Conservation (phyloP, 495 filamentous ascomycete genomes). For the Echria macrotheca region DNA sequence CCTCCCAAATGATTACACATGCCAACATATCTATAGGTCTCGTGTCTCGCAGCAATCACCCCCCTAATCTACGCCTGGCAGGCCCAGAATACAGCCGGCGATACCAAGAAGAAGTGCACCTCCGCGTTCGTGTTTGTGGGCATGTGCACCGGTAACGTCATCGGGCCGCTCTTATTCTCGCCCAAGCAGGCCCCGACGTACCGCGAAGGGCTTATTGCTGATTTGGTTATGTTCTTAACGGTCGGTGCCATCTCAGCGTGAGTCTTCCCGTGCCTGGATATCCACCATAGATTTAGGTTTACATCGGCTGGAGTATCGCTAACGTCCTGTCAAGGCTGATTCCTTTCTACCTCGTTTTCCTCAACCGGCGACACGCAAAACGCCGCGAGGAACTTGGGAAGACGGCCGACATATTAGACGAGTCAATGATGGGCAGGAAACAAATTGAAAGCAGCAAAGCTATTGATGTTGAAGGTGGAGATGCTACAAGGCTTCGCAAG, state of each 20-base stretch:
- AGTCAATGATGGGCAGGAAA: conserved; percentile 36
- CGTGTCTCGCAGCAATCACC: conserved; percentile 38
- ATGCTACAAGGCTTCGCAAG: conserved; percentile 25
- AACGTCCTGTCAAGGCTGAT: conserved; percentile 31
- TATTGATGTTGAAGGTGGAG: conserved; percentile 47
- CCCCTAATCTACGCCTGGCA: conserved; percentile 64
- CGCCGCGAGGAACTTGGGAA: conserved; percentile 40
- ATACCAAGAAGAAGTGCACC: conserved; percentile 63
- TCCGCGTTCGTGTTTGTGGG: conserved; percentile 58
- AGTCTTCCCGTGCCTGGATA: background rate
- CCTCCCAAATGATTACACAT: too few relatives aligned
- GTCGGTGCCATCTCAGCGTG: conserved; percentile 33
- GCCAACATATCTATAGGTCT: conserved; percentile 11
- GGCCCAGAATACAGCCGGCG: conserved; percentile 60
- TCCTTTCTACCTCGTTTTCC: conserved; percentile 42
- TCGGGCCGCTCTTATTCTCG: conserved; percentile 58
- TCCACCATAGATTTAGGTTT: background rate
- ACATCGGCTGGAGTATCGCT: too few relatives aligned
- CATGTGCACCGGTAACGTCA: conserved; percentile 56
- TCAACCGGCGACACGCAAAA: conserved; percentile 44
- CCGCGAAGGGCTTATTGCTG: conserved; percentile 49
- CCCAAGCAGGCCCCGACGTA: conserved; percentile 56
- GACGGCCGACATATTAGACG: conserved; percentile 36
- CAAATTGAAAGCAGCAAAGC: conserved; percentile 38
- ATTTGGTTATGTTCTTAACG: conserved; percentile 37